Base-by-base conservation (phyloP, 2,329 filamentous ascomycete genomes). In the Lecanosticta acicola region DNA sequence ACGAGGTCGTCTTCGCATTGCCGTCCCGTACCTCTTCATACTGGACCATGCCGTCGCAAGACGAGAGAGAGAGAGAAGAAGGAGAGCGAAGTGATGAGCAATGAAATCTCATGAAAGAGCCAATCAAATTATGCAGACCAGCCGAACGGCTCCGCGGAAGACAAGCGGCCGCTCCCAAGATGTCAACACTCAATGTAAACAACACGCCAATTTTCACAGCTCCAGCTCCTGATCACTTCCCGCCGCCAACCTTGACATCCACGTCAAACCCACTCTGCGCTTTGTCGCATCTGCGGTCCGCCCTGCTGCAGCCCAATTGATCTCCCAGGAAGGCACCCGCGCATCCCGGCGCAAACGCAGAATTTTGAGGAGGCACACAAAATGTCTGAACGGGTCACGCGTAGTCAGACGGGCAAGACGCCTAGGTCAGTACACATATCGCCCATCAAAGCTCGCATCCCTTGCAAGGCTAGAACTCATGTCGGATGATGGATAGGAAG, bases 361-460 rank as follows among this genome's bases (percentile, higher is more conserved):
- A 39, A 39, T 21, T 29, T 29, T 7, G 24, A 29, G 11, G 24
- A 29, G 24, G n/a, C 16, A 11, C n/a, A 11, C 16, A 40, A 14
- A 32, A 58, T 58, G 54, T 53, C 54, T 21, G 54, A 58, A 38
- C 42, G 53, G 35, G 53, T 72, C 46, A 75, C 72, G 46, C 66
- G 72, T 26, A 72, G 68, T 40, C 67, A 71, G 62, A 69, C 71
- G 26, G 72, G 72, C 50, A 72, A 69, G 58, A 74, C 71, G 42
- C 71, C 71, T 32, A 68, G 63, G 72, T 74, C 59, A 59, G 68
- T 45, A 16, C 18, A 4, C 8, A 39, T 39, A 18, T n/a, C 11
- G 13, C 32, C 4, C 19, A 18, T 1, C 20, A 14, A 18, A 20
- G 16, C 7, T 39, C 24, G 4, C 17, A n/a, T 16, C 4, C 18